Conservation (phyloP, 345 rosid species). For the Aethionema arabicum region DNA sequence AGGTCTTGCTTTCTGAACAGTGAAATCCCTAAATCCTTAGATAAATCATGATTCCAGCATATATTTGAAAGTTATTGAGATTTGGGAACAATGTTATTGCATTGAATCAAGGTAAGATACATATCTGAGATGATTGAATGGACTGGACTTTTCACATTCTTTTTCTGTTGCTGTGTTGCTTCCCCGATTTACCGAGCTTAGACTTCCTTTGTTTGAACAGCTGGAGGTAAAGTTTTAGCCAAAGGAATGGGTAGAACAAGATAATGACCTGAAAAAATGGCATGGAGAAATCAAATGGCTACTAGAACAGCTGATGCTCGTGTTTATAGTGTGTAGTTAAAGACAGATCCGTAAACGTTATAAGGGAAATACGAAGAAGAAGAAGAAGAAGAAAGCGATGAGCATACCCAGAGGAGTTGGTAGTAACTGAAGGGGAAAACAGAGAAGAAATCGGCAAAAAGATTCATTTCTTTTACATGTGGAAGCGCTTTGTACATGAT, state of each 20-base stretch:
- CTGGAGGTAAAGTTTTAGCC: constrained; percentile 73
- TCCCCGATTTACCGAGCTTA: constrained; percentile 47
- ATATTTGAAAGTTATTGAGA: not conserved
- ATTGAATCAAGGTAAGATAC: constrained; percentile 1
- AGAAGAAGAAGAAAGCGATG: constrained; percentile 14
- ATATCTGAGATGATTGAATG: constrained; percentile 5
- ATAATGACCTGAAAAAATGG: constrained; percentile 52
- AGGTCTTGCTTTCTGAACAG: no score
- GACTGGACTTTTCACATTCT: constrained; percentile 37
- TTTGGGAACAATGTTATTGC: not conserved
- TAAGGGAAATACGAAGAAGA: no score
- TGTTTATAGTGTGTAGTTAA: not conserved
- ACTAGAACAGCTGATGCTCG: not conserved
- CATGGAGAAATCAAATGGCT: not conserved
- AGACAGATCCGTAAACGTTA: not conserved
- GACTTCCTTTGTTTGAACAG: constrained; percentile 67
- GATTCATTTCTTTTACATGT: constrained; percentile 52
- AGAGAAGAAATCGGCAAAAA: constrained; percentile 51
- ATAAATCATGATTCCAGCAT: not conserved
- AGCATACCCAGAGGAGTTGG: constrained; percentile 55
- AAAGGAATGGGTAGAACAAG: constrained; percentile 65
- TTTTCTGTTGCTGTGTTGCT: constrained; percentile 50
- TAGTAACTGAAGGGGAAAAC: constrained; percentile 61
- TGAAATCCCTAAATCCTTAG: not conserved
- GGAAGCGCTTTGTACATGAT: constrained; percentile 80